Conservation (phyloP, 352 stramenopile species). For the Globisporangium orthogonon region DNA sequence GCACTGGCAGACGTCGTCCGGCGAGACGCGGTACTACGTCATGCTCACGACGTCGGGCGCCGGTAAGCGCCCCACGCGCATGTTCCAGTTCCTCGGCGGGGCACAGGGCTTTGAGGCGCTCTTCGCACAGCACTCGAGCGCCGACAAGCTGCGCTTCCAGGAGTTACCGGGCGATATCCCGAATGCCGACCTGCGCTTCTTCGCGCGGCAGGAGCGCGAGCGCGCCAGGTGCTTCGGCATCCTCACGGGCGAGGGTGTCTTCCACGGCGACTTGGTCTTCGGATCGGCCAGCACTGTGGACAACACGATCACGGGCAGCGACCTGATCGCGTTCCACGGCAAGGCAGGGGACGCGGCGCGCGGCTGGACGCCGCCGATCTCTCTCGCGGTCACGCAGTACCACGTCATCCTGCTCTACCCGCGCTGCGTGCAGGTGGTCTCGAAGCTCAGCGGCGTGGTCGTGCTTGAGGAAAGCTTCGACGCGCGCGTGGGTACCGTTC, state of each 20-base stretch:
- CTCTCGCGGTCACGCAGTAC: slow-evolving; percentile 88
- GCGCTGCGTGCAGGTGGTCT: slow-evolving; percentile 75
- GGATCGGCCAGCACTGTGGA: slow-evolving; percentile 64
- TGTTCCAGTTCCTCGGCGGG: slow-evolving; percentile 89
- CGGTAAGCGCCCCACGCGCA: slow-evolving; percentile 80
- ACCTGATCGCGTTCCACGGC: slow-evolving; percentile 64
- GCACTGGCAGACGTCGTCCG: slow-evolving; percentile 56
- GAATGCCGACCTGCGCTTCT: slow-evolving; percentile 73
- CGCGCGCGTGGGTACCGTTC: slow-evolving; percentile 62
- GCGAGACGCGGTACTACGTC: slow-evolving; percentile 60
- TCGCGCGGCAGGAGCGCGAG: slow-evolving; percentile 72
- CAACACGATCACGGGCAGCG: slow-evolving; percentile 71
- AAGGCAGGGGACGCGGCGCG: slow-evolving; percentile 43
- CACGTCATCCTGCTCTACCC: slow-evolving; percentile 89
- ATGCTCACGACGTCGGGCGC: slow-evolving; percentile 83
- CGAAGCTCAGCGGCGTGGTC: slow-evolving; percentile 81
- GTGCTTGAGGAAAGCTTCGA: slow-evolving; percentile 84
- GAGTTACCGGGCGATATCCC: slow-evolving; percentile 86
- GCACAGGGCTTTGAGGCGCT: slow-evolving; percentile 69
- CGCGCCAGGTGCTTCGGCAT: slow-evolving; percentile 87
- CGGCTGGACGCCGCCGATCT: slow-evolving; percentile 62
- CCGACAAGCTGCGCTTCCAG: slow-evolving; percentile 83
- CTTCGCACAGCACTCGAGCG: slow-evolving; percentile 80
- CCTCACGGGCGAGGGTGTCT: slow-evolving; percentile 86
- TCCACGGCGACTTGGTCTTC: slow-evolving; percentile 86